These are phyloP conservation scores for Halenospora varia DNA, from an alignment of 495 filamentous ascomycete genomes.

Conservation along the genomic window DNA sequence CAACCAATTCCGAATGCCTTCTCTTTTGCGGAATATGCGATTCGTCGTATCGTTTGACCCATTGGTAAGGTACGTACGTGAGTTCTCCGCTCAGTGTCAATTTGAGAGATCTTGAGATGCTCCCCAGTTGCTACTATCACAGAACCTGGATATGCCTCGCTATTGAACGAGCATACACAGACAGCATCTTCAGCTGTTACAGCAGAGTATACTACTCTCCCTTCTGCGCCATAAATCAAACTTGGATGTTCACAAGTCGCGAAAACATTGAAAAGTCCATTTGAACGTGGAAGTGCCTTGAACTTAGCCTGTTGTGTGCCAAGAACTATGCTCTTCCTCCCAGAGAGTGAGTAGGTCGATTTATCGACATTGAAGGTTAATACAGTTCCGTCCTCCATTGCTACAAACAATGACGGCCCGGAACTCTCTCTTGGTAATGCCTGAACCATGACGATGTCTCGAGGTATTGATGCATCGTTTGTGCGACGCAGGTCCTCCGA, in stretches of 20 bases:
- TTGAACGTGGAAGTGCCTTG: constrained; percentile 62
- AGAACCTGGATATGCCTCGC: constrained; percentile 72
- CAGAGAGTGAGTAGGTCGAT: constrained; percentile 52
- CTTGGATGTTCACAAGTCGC: constrained; percentile 92
- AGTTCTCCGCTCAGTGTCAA: constrained; percentile 82
- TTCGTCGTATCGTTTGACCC: constrained; percentile 76
- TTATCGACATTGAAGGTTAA: constrained; percentile 75
- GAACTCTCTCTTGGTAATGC: constrained; percentile 50
- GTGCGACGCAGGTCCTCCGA: constrained; percentile 53
- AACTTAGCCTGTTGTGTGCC: constrained; percentile 83
- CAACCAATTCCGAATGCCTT: constrained; percentile 85
- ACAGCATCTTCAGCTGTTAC: constrained; percentile 88
- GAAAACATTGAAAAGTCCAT: constrained; percentile 73
- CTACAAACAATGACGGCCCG: constrained; percentile 75
- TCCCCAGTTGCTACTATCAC: constrained; percentile 74
- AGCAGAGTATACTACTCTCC: constrained; percentile 85
- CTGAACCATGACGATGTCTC: constrained; percentile 74
- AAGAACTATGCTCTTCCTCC: constrained; percentile 76
- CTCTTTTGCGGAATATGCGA: constrained; percentile 77
- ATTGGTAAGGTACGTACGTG: constrained; percentile 78
- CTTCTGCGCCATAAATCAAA: constrained; percentile 85
- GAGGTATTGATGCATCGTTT: constrained; percentile 66
- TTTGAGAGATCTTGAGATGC: constrained; percentile 73
- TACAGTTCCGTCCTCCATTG: constrained; percentile 93
- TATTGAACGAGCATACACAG: constrained; percentile 76